Evolutionary conservation across 192 early-diverging fungal genomes (phyloP).

Genomic region (Coemansia sp.): DNA sequence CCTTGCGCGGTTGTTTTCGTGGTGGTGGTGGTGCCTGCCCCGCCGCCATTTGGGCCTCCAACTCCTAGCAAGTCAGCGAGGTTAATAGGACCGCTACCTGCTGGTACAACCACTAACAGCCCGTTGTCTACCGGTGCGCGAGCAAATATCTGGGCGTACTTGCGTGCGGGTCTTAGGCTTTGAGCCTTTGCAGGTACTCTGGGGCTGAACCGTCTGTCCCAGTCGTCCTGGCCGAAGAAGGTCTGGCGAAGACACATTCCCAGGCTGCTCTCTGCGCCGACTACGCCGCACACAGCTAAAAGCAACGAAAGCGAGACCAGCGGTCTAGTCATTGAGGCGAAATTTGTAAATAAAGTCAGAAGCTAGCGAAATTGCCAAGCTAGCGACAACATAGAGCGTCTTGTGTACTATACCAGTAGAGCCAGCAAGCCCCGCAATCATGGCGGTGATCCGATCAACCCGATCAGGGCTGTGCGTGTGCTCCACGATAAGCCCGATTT

Average conservation of each 20-base stretch:
- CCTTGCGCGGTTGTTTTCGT: conserved; percentile 6
- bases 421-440: neutral
- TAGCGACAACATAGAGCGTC: neutral
- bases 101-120: conserved; percentile 26
- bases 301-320: neutral
- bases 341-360: neutral
- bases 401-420: neutral
- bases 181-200: conserved; percentile 6
- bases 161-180: neutral
- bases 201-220: conserved; percentile 26
- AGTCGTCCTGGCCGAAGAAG: conserved; percentile 36
- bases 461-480: neutral
- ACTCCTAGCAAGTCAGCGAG: conserved; percentile 20
- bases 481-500: neutral
- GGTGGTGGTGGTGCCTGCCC: conserved; percentile 1
- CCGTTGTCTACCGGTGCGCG: conserved; percentile 17
- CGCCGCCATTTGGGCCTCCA: conserved; percentile 8
- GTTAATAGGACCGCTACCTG: conserved; percentile 34
- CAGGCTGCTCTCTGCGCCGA: neutral
- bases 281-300: conserved; percentile 1
- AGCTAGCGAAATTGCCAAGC: neutral
- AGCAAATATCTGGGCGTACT: conserved; percentile 5
- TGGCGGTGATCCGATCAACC: neutral
- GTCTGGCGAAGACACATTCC: conserved; percentile 36
- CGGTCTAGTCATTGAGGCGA: conserved; percentile 2